Percentiles rank a stretch among this genome's conserved stretches.
Evolutionary conservation across 805 yeast species (phyloP).

Genomic region (Kazachstania africana): DNA sequence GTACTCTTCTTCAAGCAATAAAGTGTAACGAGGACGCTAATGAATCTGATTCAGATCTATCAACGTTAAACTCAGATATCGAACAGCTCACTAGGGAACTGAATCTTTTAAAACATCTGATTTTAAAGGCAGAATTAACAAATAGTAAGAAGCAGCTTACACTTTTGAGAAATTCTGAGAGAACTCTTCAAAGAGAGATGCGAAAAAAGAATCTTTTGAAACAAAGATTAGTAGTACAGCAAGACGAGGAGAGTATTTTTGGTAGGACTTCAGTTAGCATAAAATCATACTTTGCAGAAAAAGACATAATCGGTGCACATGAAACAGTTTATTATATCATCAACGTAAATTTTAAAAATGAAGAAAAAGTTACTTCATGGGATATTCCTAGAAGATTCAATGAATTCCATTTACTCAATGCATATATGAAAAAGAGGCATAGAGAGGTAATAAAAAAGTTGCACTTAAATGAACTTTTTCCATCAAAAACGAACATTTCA

Average conservation of each 20-base stretch:
- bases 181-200: constrained; percentile 61
- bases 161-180: constrained; percentile 54
- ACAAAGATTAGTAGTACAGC: constrained; percentile 76
- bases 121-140: constrained; percentile 75
- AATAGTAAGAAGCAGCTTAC: constrained; percentile 61
- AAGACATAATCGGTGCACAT: constrained; percentile 35
- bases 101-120: constrained; percentile 50
- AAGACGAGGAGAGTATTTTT: constrained; percentile 64
- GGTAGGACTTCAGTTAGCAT: constrained; percentile 49
- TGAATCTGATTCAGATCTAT: too few species aligned
- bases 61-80: too few species aligned
- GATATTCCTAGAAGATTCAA: constrained; percentile 81
- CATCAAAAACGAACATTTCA: constrained; percentile 46
- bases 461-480: constrained; percentile 28
- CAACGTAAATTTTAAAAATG: constrained; percentile 51
- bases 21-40: too few species aligned
- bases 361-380: constrained; percentile 63
- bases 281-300: constrained; percentile 37
- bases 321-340: constrained; percentile 64
- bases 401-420: constrained; percentile 66
- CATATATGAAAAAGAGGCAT: constrained; percentile 36
- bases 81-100: constrained; percentile 49
- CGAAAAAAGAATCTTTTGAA: constrained; percentile 58
- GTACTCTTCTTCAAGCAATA: too few species aligned
- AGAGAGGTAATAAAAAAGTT: constrained; percentile 22